These are phyloP conservation scores for Lentinula boryana DNA, from an alignment of 768 basidiomycete species.

Conservation along the genomic window DNA sequence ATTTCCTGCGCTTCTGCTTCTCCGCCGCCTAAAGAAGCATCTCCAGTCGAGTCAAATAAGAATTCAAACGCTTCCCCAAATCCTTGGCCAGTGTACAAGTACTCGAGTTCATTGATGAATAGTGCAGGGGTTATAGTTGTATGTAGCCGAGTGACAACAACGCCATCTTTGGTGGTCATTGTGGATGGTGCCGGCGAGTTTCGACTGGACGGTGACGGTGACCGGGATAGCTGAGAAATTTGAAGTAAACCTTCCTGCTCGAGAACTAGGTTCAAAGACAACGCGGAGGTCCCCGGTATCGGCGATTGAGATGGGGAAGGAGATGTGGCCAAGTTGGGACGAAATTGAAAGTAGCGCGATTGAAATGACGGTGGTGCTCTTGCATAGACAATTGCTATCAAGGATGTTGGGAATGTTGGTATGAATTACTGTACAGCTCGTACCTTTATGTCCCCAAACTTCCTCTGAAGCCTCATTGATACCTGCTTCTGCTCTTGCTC, in stretches of 20 bases:
- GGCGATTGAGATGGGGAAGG: slow-evolving; percentile 42
- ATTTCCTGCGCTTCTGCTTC: slow-evolving; percentile 35
- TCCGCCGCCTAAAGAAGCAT: slow-evolving; percentile 32
- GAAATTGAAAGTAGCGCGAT: slow-evolving; percentile 69
- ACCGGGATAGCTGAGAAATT: slow-evolving; percentile 30
- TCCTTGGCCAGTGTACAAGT: slow-evolving; percentile 89
- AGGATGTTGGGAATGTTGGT: not conserved
- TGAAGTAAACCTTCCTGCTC: slow-evolving; percentile 17
- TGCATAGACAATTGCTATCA: slow-evolving; percentile 85
- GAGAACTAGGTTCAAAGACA: slow-evolving; percentile 42
- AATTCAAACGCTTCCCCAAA: slow-evolving; percentile 86
- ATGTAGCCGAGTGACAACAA: slow-evolving; percentile 52
- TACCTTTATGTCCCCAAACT: slow-evolving; percentile 96
- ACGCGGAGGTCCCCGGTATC: slow-evolving; percentile 51
- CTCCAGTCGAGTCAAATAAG: slow-evolving; percentile 60
- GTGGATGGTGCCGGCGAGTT: slow-evolving; percentile 42
- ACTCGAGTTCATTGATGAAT: slow-evolving; percentile 88
- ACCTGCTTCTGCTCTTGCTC: slow-evolving; percentile 30
- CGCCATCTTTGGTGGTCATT: slow-evolving; percentile 25
- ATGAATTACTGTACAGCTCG: not conserved
- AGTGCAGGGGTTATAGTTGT: slow-evolving; percentile 71
- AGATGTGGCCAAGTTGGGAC: slow-evolving; percentile 47
- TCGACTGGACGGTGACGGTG: slow-evolving; percentile 32
- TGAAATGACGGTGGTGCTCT: slow-evolving; percentile 92
- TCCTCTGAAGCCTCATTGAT: slow-evolving; percentile 29